These are phyloP conservation scores for Fusarium albosuccineum DNA, from an alignment of 2,329 filamentous ascomycete genomes.

Conservation along the genomic window DNA sequence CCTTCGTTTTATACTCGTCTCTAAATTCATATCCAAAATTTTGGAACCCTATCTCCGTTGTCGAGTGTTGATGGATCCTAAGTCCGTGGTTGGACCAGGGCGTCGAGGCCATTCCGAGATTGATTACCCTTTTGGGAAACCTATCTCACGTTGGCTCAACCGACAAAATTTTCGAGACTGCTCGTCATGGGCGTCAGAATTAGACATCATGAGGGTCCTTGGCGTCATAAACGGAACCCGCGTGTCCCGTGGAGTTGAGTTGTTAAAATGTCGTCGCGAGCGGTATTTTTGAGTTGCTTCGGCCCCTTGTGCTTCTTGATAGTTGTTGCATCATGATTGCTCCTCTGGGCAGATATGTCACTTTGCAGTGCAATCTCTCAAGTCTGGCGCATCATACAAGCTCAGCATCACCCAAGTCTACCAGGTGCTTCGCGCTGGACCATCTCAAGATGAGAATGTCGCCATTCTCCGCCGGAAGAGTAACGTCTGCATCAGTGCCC, in stretches of 20 bases:
- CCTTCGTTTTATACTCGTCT: constrained; percentile 16
- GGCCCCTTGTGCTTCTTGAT: background rate
- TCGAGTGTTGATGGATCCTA: constrained; percentile 14
- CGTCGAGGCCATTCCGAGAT: constrained; percentile 29
- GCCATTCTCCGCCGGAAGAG: constrained; percentile 69
- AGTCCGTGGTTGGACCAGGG: constrained; percentile 33
- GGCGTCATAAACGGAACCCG: background rate
- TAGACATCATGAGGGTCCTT: background rate
- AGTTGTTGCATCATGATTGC: background rate
- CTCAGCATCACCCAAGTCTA: constrained; percentile 69
- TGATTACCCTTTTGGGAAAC: constrained; percentile 33
- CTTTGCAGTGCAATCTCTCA: background rate
- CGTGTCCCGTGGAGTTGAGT: background rate
- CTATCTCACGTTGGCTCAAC: background rate
- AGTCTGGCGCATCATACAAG: constrained; percentile 61
- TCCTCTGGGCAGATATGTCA: background rate
- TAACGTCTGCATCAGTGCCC: constrained; percentile 74
- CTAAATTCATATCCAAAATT: background rate
- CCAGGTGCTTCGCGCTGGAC: constrained; percentile 77
- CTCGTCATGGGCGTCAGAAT: background rate
- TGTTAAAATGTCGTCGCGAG: background rate
- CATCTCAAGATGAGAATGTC: constrained; percentile 78
- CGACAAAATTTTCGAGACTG: background rate
- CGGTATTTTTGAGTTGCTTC: background rate
- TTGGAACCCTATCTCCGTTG: constrained; percentile 15